Percentiles rank a stretch among this genome's conserved stretches.
Evolutionary conservation across 2,329 filamentous ascomycete species (phyloP).

Genomic region (Aspergillus fijiensis): DNA sequence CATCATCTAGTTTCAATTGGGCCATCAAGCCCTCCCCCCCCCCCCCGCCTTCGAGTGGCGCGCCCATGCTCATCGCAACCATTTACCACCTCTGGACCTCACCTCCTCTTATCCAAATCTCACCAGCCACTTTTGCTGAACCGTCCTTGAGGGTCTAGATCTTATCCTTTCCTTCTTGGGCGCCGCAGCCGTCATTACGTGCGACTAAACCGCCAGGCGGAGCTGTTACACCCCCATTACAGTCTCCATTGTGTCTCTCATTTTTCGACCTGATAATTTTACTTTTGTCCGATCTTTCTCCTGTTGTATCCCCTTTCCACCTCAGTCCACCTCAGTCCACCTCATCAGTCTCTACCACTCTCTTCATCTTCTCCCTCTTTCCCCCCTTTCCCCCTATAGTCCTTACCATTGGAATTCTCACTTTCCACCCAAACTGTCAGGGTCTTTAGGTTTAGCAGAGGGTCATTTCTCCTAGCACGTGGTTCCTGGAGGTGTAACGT

Average conservation of each 20-base stretch:
- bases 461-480: not conserved
- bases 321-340: not conserved
- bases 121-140: not conserved
- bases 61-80: no score
- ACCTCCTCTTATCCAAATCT: not conserved
- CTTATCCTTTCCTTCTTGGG: not conserved
- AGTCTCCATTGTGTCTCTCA: not conserved
- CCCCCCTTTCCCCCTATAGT: not conserved
- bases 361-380: not conserved
- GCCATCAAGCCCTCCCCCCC: no score
- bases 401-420: not conserved
- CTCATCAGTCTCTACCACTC: not conserved
- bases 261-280: not conserved
- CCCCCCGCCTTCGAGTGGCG: no score
- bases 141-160: not conserved
- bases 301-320: not conserved
- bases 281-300: not conserved
- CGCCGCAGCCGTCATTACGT: not conserved
- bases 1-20: no score
- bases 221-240: not conserved
- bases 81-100: no score
- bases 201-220: not conserved
- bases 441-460: no score
- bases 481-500: slow-evolving; percentile 4
- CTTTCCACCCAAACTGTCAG: not conserved